phyloP scores from a whole-genome alignment of 1,139 yeast species.

The Starmera stellimalicola region DNA sequence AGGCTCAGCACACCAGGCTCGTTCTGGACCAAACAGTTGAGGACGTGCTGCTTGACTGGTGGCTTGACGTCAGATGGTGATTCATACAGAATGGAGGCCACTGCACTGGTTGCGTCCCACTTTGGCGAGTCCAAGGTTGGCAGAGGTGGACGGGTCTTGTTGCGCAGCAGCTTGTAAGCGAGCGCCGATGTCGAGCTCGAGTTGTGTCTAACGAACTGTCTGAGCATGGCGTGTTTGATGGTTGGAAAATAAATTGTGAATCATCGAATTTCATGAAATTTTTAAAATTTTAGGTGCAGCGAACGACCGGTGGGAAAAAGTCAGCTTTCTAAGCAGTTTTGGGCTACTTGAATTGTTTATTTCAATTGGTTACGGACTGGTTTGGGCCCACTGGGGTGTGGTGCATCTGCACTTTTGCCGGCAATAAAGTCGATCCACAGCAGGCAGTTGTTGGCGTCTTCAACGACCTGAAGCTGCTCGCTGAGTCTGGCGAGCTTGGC shows the following conservation, averaged over 20 bases:
- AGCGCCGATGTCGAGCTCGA: slow-evolving; percentile 83
- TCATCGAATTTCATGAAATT: no score
- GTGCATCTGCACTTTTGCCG: no score
- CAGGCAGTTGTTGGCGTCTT: background rate
- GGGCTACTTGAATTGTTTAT: no score
- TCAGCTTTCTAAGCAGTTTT: no score
- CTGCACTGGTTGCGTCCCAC: slow-evolving; percentile 95
- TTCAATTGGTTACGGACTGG: no score
- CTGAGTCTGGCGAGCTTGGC: background rate
- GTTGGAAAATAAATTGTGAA: background rate
- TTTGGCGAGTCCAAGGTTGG: slow-evolving; percentile 93
- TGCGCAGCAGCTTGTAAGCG: slow-evolving; percentile 83
- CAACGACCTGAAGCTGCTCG: background rate
- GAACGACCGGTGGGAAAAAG: no score
- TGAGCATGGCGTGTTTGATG: background rate
- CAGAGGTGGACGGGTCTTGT: slow-evolving; percentile 79
- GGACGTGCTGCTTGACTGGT: slow-evolving; percentile 74
- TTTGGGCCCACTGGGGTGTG: no score
- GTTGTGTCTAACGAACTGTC: slow-evolving; percentile 5
- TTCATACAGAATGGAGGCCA: slow-evolving; percentile 87
- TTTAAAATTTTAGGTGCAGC: no score
- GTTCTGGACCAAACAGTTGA: slow-evolving; percentile 94
- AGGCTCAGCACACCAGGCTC: slow-evolving; percentile 97
- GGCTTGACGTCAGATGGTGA: slow-evolving; percentile 67
- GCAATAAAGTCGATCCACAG: slow-evolving; percentile 1